These are phyloP conservation scores for Phytophthora niederhauseri DNA, from an alignment of 352 stramenopile species.

Conservation along the genomic window DNA sequence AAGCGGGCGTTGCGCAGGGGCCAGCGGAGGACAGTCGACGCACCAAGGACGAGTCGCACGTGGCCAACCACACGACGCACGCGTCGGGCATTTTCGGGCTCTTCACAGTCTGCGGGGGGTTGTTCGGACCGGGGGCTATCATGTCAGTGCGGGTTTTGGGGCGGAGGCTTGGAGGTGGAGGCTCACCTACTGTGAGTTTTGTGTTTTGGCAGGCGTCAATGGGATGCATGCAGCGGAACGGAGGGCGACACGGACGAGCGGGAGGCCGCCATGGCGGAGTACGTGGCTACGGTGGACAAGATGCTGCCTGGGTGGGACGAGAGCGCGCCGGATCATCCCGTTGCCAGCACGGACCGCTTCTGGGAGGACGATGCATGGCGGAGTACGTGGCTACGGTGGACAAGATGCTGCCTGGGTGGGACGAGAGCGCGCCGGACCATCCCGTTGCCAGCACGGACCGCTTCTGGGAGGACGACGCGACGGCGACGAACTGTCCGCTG, in stretches of 20 bases:
- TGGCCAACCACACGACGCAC: conserved; percentile 7
- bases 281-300: conserved; percentile 60
- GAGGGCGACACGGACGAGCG: conserved; percentile 20
- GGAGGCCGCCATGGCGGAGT: conserved; percentile 61
- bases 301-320: conserved; percentile 73
- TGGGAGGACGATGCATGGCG: conserved; percentile 76
- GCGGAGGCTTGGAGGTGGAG: background rate
- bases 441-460: conserved; percentile 51
- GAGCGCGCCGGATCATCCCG: conserved; percentile 45
- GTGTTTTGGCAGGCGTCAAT: conserved; percentile 51
- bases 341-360: conserved; percentile 58
- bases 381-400: conserved; percentile 67
- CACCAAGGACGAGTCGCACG: conserved; percentile 39
- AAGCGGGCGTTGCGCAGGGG: conserved; percentile 35
- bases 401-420: conserved; percentile 69
- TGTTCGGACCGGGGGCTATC: conserved; percentile 54
- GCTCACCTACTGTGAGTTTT: background rate
- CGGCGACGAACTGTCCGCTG: conserved; percentile 45
- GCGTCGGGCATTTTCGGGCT: conserved; percentile 16
- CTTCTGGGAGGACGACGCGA: conserved; percentile 71
- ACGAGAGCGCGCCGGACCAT: conserved; percentile 53
- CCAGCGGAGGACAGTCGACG: conserved; percentile 56
- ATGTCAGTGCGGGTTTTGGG: conserved; percentile 47
- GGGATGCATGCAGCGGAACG: conserved; percentile 60
- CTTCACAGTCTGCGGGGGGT: conserved; percentile 60